Evolutionary conservation across 2,329 filamentous ascomycete genomes (phyloP), one percentile per base, ranked within the genome.

Genomic region (Aureobasidium sp.): DNA sequence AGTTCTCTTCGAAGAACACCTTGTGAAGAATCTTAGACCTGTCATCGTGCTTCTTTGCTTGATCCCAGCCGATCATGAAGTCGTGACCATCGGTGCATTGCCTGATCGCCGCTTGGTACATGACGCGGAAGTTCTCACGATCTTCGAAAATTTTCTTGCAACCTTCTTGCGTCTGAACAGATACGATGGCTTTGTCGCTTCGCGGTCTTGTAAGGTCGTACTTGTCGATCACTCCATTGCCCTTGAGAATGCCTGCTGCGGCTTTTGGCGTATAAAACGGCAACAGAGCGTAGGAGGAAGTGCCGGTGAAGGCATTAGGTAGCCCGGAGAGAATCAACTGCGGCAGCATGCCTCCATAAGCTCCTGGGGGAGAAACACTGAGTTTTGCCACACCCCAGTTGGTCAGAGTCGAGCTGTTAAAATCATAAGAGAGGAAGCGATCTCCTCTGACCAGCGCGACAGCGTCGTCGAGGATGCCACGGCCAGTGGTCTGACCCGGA

Each of bases 231-330:
- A 73, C 76, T 12, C 75, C 75, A 62, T 82, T 82, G 47, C 72
- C 74, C 63, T 76, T 75, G 34, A 82, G 66, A 20, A 82, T 82
- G 3, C 71, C 76, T 55, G 74, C 74, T 2, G 73, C 75, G 42
- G 79, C 79, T 51, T 77, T 73, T 0, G 80, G 79, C 0, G 79
- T 82, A 64, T 82, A 82, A 70, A 82, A 81, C 45, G 80, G 76
- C 48, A 82, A 69, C 2, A 81, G 70, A 25, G 70, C 80, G 64
- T 81, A 80, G 8, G 76, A 64, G 5, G 77, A 81, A 2, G 79
- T 82, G 20, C 80, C 79, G 1, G 75, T 78, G 66, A 76, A 82
- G 8, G 74, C 75, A 12, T 72, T 74, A 0, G 80, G 80, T 11
- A 82, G 72, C 12, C 73, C 79, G 63, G 73, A 75, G 69, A 80